Evolutionary conservation across 225 moss, liverwort and hornwort species (phyloP).

Genomic region (Pseudoscleropodium purum): DNA sequence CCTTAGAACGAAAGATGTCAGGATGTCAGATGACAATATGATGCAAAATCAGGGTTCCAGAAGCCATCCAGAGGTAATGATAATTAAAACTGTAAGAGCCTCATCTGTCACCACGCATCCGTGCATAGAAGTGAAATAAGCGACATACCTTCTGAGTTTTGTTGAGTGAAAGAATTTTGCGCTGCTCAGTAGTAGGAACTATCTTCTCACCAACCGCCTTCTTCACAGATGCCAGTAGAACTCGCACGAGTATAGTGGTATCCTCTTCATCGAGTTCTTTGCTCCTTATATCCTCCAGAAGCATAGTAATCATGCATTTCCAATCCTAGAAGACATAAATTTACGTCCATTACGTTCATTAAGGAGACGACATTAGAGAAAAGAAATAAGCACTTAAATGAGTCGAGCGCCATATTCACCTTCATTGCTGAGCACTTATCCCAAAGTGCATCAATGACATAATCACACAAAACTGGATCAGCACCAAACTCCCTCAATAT

Average conservation of each 20-base stretch:
- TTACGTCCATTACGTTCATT: not conserved
- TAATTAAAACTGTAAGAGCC: not conserved
- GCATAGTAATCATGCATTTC: constrained; percentile 89
- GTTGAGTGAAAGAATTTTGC: constrained; percentile 55
- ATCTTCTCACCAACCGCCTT: constrained; percentile 94
- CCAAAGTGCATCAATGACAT: constrained; percentile 98
- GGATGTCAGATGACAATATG: not conserved
- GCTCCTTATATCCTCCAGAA: constrained; percentile 68
- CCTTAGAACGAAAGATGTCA: not conserved
- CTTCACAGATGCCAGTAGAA: constrained; percentile 87
- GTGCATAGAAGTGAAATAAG: not conserved
- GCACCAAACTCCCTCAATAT: constrained; percentile 78
- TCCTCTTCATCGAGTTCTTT: constrained; percentile 89
- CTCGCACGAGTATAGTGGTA: constrained; percentile 83
- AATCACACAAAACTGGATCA: constrained; percentile 90
- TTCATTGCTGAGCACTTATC: constrained; percentile 98
- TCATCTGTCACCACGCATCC: not conserved
- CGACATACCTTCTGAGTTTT: constrained; percentile 74
- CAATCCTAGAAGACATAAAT: constrained; percentile 54
- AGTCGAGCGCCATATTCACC: constrained; percentile 24
- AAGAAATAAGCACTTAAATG: not conserved
- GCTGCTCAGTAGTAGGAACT: constrained; percentile 77
- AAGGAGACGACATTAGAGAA: not conserved
- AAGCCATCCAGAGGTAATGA: not conserved
- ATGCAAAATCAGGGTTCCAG: not conserved